A percentile compares a stretch with the other conserved stretches of the same genome.
These are phyloP conservation scores for Pestalotiopsis sp. DNA, from an alignment of 2,329 filamentous ascomycete genomes.

Conservation along the genomic window DNA sequence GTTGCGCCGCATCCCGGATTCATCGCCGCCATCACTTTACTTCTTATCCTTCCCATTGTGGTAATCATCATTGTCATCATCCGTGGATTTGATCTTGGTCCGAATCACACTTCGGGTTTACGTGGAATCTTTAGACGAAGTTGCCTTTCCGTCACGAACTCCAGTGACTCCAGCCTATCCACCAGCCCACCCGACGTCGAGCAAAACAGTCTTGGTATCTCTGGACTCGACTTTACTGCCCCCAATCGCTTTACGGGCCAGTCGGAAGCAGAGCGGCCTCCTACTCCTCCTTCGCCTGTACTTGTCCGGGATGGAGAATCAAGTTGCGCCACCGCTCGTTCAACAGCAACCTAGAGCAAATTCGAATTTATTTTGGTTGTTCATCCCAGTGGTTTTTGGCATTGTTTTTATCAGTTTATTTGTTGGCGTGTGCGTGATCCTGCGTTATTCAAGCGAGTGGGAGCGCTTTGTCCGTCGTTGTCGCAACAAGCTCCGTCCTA, in stretches of 20 bases:
- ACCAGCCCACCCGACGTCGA: neutral
- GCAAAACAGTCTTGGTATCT: neutral
- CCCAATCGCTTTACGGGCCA: neutral
- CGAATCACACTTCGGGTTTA: neutral
- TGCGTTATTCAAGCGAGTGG: too few relatives aligned
- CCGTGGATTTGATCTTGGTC: constrained; percentile 11
- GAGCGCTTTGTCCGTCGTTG: too few relatives aligned
- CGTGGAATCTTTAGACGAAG: neutral
- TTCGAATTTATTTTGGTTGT: too few relatives aligned
- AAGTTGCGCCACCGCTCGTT: neutral
- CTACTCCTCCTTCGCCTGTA: neutral
- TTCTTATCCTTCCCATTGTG: neutral
- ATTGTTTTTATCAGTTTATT: too few relatives aligned
- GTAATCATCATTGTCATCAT: constrained; percentile 1
- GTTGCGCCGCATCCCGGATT: constrained; percentile 4
- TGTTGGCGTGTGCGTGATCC: too few relatives aligned
- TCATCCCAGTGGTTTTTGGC: too few relatives aligned
- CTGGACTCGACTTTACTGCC: neutral
- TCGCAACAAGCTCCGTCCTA: too few relatives aligned
- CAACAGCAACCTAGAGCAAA: too few relatives aligned
- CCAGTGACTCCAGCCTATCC: neutral
- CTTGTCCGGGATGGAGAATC: neutral
- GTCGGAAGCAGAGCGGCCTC: neutral
- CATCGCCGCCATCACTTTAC: constrained; percentile 4
- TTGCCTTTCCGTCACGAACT: neutral